phyloP scores from a whole-genome alignment of 2,329 filamentous ascomycete species.

The Raffaelea arxii region DNA sequence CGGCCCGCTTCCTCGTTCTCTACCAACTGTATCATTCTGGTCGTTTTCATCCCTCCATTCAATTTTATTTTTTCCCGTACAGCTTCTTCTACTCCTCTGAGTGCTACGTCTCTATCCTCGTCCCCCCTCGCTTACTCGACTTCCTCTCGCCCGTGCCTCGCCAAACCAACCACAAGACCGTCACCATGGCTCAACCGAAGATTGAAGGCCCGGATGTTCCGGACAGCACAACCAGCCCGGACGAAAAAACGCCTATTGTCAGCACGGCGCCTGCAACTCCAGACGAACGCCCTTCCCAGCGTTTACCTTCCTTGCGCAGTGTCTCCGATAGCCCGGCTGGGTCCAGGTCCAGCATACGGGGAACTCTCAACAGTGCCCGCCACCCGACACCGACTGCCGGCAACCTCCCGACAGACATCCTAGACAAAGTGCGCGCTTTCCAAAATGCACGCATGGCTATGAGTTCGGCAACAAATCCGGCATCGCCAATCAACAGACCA shows the following conservation, averaged over 20 bases:
- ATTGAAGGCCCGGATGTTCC: too few species aligned
- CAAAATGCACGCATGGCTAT: slow-evolving; percentile 25
- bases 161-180: too few species aligned
- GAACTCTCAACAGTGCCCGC: slow-evolving; percentile 59
- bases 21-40: not conserved
- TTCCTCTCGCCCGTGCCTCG: not conserved
- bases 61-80: not conserved
- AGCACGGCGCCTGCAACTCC: slow-evolving; percentile 32
- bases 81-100: not conserved
- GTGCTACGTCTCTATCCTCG: not conserved
- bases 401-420: slow-evolving; percentile 28
- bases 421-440: slow-evolving; percentile 27
- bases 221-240: slow-evolving; percentile 38
- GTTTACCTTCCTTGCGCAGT: slow-evolving; percentile 50
- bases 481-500: too few species aligned
- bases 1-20: not conserved
- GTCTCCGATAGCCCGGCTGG: slow-evolving; percentile 45
- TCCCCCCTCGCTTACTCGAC: not conserved
- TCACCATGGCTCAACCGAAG: too few species aligned
- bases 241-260: slow-evolving; percentile 30
- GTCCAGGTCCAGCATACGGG: slow-evolving; percentile 70
- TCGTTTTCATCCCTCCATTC: not conserved
- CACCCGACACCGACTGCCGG: slow-evolving; percentile 35
- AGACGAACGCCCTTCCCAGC: slow-evolving; percentile 28
- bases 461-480: slow-evolving; percentile 11